Conservation (phyloP, 495 filamentous ascomycete species). For the Aspergillus leporis region DNA sequence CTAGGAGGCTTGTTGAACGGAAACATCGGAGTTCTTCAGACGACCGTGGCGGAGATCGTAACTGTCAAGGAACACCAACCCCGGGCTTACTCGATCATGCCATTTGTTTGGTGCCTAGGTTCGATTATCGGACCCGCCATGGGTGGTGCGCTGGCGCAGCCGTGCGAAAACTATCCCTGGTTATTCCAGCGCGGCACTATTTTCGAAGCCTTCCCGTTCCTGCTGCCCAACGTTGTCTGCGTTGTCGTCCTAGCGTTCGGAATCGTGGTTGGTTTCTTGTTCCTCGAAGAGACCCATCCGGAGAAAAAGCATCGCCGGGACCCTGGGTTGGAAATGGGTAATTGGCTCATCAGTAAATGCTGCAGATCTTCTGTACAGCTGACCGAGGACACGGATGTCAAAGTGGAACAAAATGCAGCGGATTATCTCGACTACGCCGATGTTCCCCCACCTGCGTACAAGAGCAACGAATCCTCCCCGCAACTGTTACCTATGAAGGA, state of each 20-base stretch:
- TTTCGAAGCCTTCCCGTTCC: conserved; percentile 84
- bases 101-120: conserved; percentile 94
- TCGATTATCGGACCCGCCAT: conserved; percentile 88
- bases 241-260: conserved; percentile 74
- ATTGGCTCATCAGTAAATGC: conserved; percentile 62
- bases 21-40: conserved; percentile 93
- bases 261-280: conserved; percentile 80
- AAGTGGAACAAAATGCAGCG: conserved; percentile 41
- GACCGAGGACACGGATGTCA: conserved; percentile 34
- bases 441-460: conserved; percentile 63
- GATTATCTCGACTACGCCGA: conserved; percentile 54
- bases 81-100: conserved; percentile 94
- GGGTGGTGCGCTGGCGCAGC: conserved; percentile 85
- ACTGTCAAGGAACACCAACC: conserved; percentile 90
- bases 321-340: conserved; percentile 72
- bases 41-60: conserved; percentile 90
- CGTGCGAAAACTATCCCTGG: conserved; percentile 76
- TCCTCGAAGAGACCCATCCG: conserved; percentile 92
- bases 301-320: conserved; percentile 78
- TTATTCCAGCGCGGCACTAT: conserved; percentile 72
- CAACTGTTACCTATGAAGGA: conserved; percentile 46
- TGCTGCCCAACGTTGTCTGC: conserved; percentile 93
- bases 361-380: conserved; percentile 42
- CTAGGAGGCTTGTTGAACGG: conserved; percentile 92
- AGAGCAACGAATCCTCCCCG: conserved; percentile 66